phyloP scores from a whole-genome alignment of 305 asterid genomes.

The Solanum hybrid region DNA sequence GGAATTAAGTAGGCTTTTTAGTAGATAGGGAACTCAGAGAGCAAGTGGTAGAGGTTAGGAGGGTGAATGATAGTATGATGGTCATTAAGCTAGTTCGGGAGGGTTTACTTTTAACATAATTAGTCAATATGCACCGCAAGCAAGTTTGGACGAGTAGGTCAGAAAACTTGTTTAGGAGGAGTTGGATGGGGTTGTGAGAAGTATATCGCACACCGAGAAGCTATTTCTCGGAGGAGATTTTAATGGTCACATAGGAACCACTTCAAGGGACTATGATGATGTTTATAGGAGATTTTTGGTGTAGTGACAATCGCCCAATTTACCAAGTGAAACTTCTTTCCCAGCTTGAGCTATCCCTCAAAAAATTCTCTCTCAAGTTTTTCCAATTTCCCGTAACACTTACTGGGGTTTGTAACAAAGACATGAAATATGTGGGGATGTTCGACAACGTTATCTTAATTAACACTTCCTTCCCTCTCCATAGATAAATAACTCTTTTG shows the following conservation, averaged over 20 bases:
- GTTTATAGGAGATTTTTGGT: background rate
- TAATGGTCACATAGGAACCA: background rate
- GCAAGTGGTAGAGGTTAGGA: background rate
- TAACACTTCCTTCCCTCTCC: background rate
- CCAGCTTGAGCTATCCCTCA: background rate
- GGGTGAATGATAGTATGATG: background rate
- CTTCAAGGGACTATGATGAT: background rate
- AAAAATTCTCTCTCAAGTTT: background rate
- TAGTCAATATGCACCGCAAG: background rate
- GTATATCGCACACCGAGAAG: background rate
- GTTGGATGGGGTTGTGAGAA: background rate
- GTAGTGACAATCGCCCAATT: background rate
- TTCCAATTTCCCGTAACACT: background rate
- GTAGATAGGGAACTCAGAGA: background rate
- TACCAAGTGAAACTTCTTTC: background rate
- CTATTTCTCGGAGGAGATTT: background rate
- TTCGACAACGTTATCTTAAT: background rate
- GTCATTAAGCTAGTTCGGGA: background rate
- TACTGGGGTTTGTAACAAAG: background rate
- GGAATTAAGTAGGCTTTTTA: background rate
- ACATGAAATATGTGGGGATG: background rate
- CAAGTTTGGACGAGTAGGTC: background rate
- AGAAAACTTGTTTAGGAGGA: background rate
- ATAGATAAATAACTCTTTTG: background rate
- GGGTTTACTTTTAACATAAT: background rate